Evolutionary conservation across 2,329 filamentous ascomycete genomes (phyloP), one percentile per base, ranked within the genome.

Genomic region (Microcyclospora pomicola): DNA sequence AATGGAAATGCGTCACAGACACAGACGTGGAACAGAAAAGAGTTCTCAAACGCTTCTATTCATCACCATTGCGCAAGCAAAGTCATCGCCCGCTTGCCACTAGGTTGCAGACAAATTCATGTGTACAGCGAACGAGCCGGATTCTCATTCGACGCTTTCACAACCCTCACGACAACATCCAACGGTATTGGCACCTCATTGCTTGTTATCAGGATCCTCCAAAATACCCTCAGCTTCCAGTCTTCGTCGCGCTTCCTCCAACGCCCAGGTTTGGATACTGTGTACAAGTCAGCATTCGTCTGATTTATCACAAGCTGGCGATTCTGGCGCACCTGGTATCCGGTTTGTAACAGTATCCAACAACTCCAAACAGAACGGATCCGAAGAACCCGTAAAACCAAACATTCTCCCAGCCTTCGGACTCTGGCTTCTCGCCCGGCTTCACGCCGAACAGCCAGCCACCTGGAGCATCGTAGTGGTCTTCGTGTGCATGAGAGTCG

Each of bases 251-350:
- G 91, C 91, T 69, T 98, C 91, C 67, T 98, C 91, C 32, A 98
- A 77, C 46, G 91, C 91, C 91, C 91, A 98, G 39, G 88, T 96
- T 71, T 96, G 91, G 76, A 98, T 95, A 63, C 91, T 98, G 54
- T 28, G 14, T 27, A 16, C 12, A 14, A 30, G 15, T 44, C 24
- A 49, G 43, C 29, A 34, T 33, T 24, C 29, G 12, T 29, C 9
- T 19, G 13, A 9, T 6, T 36, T 15, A 31, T 9, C 37, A 14
- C 27, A 36, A 13, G 6, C 37, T 12, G 31, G 13, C 15, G 12
- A 15, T 39, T 15, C 37, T n/a, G 7, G 27, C 87, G 68, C 72
- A 98, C 91, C 85, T 93, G 47, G 88, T 96, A 72, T 98, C 91
- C 37, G 91, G 91, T 77, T 96, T 96, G 62, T 91, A 96, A 45